These are phyloP conservation scores for Penicillium vulpinum DNA, from an alignment of 2,329 filamentous ascomycete species.

Conservation along the genomic window DNA sequence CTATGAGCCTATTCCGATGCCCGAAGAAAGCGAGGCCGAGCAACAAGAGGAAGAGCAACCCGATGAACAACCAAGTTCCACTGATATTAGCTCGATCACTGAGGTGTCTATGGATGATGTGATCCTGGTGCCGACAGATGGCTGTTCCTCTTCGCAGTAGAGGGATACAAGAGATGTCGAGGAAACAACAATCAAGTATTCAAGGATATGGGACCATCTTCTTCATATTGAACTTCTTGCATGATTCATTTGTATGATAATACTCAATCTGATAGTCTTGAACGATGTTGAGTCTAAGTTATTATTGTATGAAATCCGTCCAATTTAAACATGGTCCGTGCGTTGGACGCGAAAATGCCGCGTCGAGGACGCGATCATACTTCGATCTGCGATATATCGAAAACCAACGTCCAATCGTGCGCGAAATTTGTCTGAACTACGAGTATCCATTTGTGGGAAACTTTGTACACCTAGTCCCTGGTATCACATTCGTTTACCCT, in stretches of 20 bases:
- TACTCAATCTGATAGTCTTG: not conserved
- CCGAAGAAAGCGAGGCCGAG: not conserved
- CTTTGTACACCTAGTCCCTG: not conserved
- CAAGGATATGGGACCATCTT: not conserved
- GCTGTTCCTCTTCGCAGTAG: not conserved
- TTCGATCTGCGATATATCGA: not conserved
- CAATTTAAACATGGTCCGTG: constrained; percentile 8
- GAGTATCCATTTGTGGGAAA: not conserved
- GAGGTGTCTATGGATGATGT: constrained; percentile 1
- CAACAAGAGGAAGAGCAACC: not conserved
- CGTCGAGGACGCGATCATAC: not conserved
- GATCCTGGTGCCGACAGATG: not conserved
- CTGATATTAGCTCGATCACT: not conserved
- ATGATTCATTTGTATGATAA: not conserved
- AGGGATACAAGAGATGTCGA: not conserved
- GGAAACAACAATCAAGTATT: not conserved
- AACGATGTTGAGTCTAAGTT: not conserved
- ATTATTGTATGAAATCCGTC: too few relatives aligned
- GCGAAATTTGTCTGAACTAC: not conserved
- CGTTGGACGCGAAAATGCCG: constrained; percentile 8
- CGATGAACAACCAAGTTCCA: not conserved
- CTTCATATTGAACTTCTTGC: not conserved
- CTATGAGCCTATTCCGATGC: not conserved
- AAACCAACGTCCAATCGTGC: not conserved
- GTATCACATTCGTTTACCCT: not conserved